Evolutionary conservation across 1,284 basidiomycete genomes (phyloP).

Genomic region (Marasmius fiardii): DNA sequence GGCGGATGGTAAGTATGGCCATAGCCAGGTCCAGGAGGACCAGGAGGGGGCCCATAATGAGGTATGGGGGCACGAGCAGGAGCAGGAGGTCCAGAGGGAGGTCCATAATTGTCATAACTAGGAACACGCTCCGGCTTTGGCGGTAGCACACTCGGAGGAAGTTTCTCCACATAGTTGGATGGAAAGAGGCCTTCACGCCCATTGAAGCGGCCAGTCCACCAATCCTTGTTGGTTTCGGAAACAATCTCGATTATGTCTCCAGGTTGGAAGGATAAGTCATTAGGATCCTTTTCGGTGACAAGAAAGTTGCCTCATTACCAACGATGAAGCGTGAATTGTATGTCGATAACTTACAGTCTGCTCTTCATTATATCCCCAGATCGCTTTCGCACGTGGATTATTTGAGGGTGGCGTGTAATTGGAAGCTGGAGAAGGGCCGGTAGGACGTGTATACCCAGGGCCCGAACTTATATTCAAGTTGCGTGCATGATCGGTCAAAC

Average conservation of each 20-base stretch:
- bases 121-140: slow-evolving; percentile 17
- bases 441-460: slow-evolving; percentile 14
- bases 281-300: slow-evolving; percentile 44
- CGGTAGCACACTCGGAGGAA: slow-evolving; percentile 19
- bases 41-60: slow-evolving; percentile 15
- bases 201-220: slow-evolving; percentile 50
- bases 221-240: slow-evolving; percentile 54
- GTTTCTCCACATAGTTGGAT: slow-evolving; percentile 52
- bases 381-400: slow-evolving; percentile 43
- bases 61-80: slow-evolving; percentile 18
- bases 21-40: slow-evolving; percentile 4
- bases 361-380: slow-evolving; percentile 63
- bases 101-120: slow-evolving; percentile 2
- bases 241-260: slow-evolving; percentile 56
- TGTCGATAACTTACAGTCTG: slow-evolving; percentile 36
- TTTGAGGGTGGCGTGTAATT: slow-evolving; percentile 11
- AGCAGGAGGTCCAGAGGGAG: slow-evolving; percentile 12
- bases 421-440: slow-evolving; percentile 22
- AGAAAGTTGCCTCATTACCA: slow-evolving; percentile 9
- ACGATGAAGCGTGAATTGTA: slow-evolving; percentile 12
- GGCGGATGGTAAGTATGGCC: slow-evolving; percentile 15
- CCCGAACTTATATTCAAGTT: slow-evolving; percentile 17
- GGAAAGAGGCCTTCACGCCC: slow-evolving; percentile 57
- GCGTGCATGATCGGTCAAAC: slow-evolving; percentile 21
- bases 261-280: slow-evolving; percentile 47